These are phyloP conservation scores for Helenozyma rhizophorensis DNA, from an alignment of 805 yeast species.

Conservation along the genomic window DNA sequence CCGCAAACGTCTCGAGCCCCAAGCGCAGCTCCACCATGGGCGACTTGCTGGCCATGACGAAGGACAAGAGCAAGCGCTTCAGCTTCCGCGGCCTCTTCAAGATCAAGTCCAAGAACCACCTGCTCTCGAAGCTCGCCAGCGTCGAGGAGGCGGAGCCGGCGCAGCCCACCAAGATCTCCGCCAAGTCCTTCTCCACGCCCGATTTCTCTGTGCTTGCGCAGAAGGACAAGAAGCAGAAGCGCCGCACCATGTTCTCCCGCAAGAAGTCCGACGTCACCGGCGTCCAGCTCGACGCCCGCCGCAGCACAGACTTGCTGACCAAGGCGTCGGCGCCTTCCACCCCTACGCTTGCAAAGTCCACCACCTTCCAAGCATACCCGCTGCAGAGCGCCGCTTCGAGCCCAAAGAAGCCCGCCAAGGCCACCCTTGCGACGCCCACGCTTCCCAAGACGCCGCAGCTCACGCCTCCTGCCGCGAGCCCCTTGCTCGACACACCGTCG, in stretches of 20 bases:
- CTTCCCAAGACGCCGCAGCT: too few species aligned
- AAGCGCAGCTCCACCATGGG: constrained; percentile 6
- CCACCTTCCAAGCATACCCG: too few species aligned
- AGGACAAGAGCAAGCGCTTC: constrained; percentile 22
- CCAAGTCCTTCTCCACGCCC: constrained; percentile 30
- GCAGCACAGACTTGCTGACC: too few species aligned
- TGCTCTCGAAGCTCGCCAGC: constrained; percentile 11
- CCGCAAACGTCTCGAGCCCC: neutral
- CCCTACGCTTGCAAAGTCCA: neutral
- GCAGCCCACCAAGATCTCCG: constrained; percentile 14
- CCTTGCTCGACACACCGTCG: too few species aligned
- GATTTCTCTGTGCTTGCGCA: constrained; percentile 19
- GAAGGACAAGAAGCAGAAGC: constrained; percentile 4
- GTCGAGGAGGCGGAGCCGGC: constrained; percentile 12
- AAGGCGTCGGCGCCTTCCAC: too few species aligned
- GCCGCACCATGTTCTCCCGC: constrained; percentile 1
- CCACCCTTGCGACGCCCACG: neutral
- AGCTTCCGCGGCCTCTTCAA: constrained; percentile 37
- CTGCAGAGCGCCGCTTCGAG: too few species aligned
- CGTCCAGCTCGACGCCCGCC: too few species aligned
- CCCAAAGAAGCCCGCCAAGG: neutral
- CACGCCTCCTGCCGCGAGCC: too few species aligned
- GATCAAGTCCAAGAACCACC: constrained; percentile 30
- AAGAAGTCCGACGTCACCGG: constrained; percentile 1
- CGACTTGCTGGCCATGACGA: constrained; percentile 9